phyloP scores from a whole-genome alignment of 1,284 basidiomycete genomes.

The Malassezia nana region DNA sequence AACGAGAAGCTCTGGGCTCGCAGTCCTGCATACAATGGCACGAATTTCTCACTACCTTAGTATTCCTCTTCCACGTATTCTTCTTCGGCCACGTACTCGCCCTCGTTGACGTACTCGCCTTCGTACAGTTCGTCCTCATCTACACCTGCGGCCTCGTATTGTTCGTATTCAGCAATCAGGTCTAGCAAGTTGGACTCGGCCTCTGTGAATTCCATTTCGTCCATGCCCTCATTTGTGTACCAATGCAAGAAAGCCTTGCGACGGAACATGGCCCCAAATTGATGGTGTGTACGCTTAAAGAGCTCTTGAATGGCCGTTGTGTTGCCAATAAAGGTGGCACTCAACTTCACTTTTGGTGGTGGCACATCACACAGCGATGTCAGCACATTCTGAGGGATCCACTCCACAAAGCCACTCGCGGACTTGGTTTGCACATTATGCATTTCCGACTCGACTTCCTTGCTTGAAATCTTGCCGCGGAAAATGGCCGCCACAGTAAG shows the following conservation, averaged over 20 bases:
- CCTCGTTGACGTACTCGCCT: constrained; percentile 35
- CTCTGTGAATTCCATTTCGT: constrained; percentile 50
- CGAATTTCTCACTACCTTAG: neutral
- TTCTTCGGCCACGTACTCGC: constrained; percentile 21
- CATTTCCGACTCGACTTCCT: constrained; percentile 52
- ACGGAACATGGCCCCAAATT: constrained; percentile 48
- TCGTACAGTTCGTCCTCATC: constrained; percentile 48
- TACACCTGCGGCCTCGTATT: constrained; percentile 51
- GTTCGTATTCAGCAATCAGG: constrained; percentile 51
- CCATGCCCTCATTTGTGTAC: constrained; percentile 50
- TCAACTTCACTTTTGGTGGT: constrained; percentile 45
- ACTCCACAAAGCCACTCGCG: constrained; percentile 45
- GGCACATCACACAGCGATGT: constrained; percentile 47
- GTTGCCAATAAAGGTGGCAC: constrained; percentile 49
- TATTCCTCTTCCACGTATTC: constrained; percentile 15
- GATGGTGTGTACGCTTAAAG: constrained; percentile 48
- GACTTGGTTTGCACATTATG: constrained; percentile 44
- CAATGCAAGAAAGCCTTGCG: constrained; percentile 50
- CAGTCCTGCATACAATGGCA: neutral
- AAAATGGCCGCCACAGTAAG: constrained; percentile 51
- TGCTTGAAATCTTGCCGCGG: constrained; percentile 38
- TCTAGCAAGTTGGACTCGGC: constrained; percentile 48
- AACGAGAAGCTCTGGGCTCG: too few relatives aligned
- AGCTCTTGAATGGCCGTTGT: constrained; percentile 47
- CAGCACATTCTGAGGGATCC: constrained; percentile 48